Percentiles rank a stretch among this genome's conserved stretches.
Conservation (phyloP, 1,284 basidiomycete genomes). For the Entoloma clypeatum region DNA sequence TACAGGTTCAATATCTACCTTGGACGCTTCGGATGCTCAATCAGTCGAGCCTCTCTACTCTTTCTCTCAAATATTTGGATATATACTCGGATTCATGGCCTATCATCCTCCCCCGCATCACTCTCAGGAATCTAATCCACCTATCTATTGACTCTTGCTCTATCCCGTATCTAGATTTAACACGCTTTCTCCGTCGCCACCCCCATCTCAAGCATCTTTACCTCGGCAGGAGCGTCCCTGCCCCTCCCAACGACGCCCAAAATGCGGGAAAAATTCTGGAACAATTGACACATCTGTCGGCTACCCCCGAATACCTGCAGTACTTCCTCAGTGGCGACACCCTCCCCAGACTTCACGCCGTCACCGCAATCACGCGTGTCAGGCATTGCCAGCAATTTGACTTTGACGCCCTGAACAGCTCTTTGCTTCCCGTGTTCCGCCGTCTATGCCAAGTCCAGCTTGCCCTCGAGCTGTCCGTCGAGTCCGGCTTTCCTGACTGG, state of each 20-base stretch:
- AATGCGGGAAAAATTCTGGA: slow-evolving; percentile 9
- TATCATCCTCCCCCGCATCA: slow-evolving; percentile 19
- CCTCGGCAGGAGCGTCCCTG: slow-evolving; percentile 17
- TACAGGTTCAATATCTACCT: slow-evolving; percentile 18
- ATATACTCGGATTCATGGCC: slow-evolving; percentile 17
- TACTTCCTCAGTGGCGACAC: slow-evolving; percentile 7
- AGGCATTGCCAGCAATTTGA: slow-evolving; percentile 7
- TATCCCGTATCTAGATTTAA: slow-evolving; percentile 16
- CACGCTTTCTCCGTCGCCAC: slow-evolving; percentile 22
- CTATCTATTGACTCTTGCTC: slow-evolving; percentile 21
- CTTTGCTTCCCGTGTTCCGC: slow-evolving; percentile 2
- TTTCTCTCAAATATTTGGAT: slow-evolving; percentile 24
- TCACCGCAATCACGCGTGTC: slow-evolving; percentile 10
- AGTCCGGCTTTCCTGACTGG: slow-evolving; percentile 11
- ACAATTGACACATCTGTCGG: slow-evolving; percentile 17
- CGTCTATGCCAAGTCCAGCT: slow-evolving; percentile 7
- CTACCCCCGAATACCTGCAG: slow-evolving; percentile 6
- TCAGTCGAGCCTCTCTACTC: slow-evolving; percentile 19
- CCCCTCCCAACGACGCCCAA: not conserved
- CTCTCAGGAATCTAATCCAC: slow-evolving; percentile 18
- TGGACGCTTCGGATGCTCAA: slow-evolving; percentile 27
- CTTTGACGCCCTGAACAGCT: slow-evolving; percentile 4
- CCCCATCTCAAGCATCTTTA: slow-evolving; percentile 16
- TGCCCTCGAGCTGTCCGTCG: slow-evolving; percentile 11
- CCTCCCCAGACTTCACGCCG: slow-evolving; percentile 6